phyloP scores from a whole-genome alignment of 164 flowering plant species.

The Macadamia integrifolia region DNA sequence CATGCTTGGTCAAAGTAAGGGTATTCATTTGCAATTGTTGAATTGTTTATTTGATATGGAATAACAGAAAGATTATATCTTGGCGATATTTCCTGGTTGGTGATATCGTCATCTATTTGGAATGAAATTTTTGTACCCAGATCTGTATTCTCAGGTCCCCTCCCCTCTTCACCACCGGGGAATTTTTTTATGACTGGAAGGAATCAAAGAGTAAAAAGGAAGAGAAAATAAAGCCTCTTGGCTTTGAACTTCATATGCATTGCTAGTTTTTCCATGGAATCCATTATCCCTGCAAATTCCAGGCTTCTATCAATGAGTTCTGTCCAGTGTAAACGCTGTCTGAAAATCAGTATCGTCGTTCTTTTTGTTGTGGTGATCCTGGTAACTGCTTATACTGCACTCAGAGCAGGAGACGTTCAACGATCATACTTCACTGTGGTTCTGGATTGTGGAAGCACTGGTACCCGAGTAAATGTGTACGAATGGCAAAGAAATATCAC shows the following conservation, averaged over 20 bases:
- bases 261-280: constrained; percentile 19
- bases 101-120: background rate
- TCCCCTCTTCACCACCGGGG: background rate
- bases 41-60: background rate
- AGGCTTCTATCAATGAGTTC: constrained; percentile 19
- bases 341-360: constrained; percentile 21
- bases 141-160: background rate
- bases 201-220: background rate
- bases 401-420: constrained; percentile 3
- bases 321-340: constrained; percentile 3
- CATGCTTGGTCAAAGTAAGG: background rate
- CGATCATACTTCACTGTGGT: constrained; percentile 51
- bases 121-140: background rate
- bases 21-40: background rate
- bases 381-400: constrained; percentile 14
- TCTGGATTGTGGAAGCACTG: constrained; percentile 79
- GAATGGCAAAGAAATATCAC: constrained; percentile 32
- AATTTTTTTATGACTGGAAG: background rate
- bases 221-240: background rate
- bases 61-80: background rate
- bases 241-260: background rate
- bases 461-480: constrained; percentile 57
- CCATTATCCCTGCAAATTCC: constrained; percentile 32
- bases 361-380: constrained; percentile 17
- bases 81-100: background rate